phyloP scores from a whole-genome alignment of 2,329 filamentous ascomycete species.

The Colletotrichum musicola region DNA sequence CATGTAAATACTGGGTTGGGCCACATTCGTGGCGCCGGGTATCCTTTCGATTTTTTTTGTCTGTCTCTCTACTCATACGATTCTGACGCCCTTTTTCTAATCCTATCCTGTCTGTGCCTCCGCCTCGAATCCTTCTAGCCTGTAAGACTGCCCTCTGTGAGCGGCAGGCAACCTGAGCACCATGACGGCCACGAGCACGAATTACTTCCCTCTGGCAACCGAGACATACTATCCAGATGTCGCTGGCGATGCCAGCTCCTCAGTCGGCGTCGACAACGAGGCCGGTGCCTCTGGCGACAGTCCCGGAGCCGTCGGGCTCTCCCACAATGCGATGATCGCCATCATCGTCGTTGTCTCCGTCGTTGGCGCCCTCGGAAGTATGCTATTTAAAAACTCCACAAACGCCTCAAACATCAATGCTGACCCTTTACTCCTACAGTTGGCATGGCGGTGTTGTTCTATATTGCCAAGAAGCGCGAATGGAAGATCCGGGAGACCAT shows the following conservation, averaged over 20 bases:
- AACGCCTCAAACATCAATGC: constrained; percentile 4
- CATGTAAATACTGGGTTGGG: constrained; percentile 39
- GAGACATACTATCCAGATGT: constrained; percentile 52
- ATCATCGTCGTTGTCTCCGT: constrained; percentile 79
- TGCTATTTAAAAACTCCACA: constrained; percentile 44
- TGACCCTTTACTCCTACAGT: constrained; percentile 56
- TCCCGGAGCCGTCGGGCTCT: constrained; percentile 72
- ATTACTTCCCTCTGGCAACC: constrained; percentile 58
- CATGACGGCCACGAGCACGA: constrained; percentile 56
- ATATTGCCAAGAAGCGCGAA: constrained; percentile 85
- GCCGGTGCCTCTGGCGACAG: constrained; percentile 76
- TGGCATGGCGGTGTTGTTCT: constrained; percentile 77
- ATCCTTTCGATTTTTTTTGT: constrained; percentile 38
- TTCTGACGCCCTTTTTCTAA: constrained; percentile 29
- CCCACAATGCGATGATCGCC: constrained; percentile 77
- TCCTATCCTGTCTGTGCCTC: constrained; percentile 3
- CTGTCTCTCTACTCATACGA: constrained; percentile 37
- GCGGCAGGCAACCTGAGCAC: constrained; percentile 27
- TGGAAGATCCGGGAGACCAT: constrained; percentile 83
- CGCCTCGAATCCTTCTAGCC: neutral
- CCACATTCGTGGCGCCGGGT: constrained; percentile 39
- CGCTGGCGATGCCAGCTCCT: constrained; percentile 50
- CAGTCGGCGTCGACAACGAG: constrained; percentile 60
- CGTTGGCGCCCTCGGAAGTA: constrained; percentile 78
- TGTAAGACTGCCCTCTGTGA: constrained; percentile 20